A percentile compares a stretch with the other conserved stretches of the same genome.
These are phyloP conservation scores for Coniophora puteana DNA, from an alignment of 1,284 basidiomycete genomes.

Conservation along the genomic window DNA sequence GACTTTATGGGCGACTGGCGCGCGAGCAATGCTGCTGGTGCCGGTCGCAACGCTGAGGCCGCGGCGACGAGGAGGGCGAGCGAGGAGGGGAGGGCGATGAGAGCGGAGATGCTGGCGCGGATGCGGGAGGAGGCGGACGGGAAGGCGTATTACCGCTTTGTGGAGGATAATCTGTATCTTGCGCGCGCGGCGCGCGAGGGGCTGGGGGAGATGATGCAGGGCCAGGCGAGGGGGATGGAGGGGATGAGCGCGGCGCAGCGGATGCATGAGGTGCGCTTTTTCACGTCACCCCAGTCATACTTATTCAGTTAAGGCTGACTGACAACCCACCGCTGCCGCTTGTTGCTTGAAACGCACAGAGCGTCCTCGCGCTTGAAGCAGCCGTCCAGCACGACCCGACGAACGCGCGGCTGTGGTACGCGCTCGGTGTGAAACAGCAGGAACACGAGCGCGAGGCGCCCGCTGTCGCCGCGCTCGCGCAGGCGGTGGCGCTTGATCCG, in stretches of 20 bases:
- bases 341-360: constrained; percentile 48
- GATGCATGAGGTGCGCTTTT: constrained; percentile 54
- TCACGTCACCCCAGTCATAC: constrained; percentile 6
- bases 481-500: constrained; percentile 81
- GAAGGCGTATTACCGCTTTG: constrained; percentile 73
- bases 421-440: constrained; percentile 95
- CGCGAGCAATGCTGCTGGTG: no score
- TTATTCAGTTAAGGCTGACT: no score
- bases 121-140: no score
- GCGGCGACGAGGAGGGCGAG: no score
- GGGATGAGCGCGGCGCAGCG: constrained; percentile 34
- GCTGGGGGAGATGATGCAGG: constrained; percentile 54
- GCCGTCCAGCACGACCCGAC: constrained; percentile 77
- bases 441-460: constrained; percentile 95
- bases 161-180: constrained; percentile 79
- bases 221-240: no score
- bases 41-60: no score
- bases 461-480: constrained; percentile 83
- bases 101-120: no score
- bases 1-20: no score
- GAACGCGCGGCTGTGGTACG: constrained; percentile 81
- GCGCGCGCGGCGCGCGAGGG: constrained; percentile 49
- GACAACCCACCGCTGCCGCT: neutral
- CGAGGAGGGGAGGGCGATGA: no score
- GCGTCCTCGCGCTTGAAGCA: constrained; percentile 87